phyloP scores from a whole-genome alignment of 2,329 filamentous ascomycete species.

The Verticillium zaregamsianum region DNA sequence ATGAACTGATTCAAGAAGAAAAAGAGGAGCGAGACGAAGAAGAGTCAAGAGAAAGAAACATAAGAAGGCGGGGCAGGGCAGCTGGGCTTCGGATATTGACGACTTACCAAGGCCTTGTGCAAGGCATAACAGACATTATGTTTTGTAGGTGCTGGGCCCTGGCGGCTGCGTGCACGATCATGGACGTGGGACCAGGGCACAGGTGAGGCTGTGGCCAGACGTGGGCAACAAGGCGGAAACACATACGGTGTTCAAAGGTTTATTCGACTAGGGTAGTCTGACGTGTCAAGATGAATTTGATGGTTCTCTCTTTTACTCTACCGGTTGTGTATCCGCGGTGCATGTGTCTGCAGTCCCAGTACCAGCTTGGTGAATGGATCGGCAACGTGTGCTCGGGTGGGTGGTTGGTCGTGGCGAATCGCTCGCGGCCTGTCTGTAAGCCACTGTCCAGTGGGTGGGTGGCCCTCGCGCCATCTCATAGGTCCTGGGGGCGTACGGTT shows the following conservation, averaged over 20 bases:
- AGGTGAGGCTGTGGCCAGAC: no score
- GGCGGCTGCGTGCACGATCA: no score
- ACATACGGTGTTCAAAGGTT: no score
- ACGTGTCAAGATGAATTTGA: no score
- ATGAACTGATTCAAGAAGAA: constrained; percentile 25
- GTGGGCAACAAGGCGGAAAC: no score
- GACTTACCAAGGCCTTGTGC: no score
- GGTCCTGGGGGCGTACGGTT: neutral
- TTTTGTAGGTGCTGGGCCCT: no score
- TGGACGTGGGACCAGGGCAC: no score
- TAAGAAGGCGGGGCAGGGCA: neutral
- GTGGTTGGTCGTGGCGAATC: neutral
- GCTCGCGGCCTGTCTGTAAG: neutral
- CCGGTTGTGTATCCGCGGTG: neutral
- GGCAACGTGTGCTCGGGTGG: neutral
- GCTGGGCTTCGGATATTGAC: no score
- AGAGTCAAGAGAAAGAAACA: neutral
- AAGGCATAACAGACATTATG: no score
- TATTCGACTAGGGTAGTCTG: no score
- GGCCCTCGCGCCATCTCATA: neutral
- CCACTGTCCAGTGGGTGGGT: neutral
- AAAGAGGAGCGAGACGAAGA: neutral
- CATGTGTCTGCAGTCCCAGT: neutral
- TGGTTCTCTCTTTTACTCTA: neutral
- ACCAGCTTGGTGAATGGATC: neutral